Evolutionary conservation across 345 rosid genomes (phyloP).

Genomic region (Citropsis articulata): DNA sequence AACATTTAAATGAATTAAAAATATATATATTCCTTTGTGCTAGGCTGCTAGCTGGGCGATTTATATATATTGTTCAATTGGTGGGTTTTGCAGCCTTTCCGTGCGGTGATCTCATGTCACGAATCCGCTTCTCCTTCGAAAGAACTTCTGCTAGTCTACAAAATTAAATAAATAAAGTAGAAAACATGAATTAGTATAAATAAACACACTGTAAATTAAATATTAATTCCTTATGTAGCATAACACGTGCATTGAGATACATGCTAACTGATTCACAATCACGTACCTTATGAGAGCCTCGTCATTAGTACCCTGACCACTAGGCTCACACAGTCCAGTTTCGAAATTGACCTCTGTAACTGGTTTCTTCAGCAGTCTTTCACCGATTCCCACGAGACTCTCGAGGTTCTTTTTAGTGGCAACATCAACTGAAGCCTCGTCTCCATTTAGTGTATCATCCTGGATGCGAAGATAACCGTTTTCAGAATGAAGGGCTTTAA

Average conservation of each 20-base stretch:
- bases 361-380: conserved; percentile 45
- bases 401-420: conserved; percentile 51
- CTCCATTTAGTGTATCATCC: conserved; percentile 47
- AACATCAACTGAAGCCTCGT: conserved; percentile 45
- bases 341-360: conserved; percentile 50
- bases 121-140: conserved; percentile 38
- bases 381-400: conserved; percentile 42
- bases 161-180: neutral
- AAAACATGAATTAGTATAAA: neutral
- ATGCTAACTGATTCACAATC: no score
- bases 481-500: conserved; percentile 36
- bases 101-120: conserved; percentile 34
- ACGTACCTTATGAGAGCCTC: conserved; percentile 42
- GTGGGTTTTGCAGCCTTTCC: neutral
- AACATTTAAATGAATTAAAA: no score
- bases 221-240: no score
- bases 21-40: no score
- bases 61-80: neutral
- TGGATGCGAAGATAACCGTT: conserved; percentile 48
- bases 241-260: no score
- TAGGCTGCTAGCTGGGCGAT: no score
- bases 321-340: conserved; percentile 31
- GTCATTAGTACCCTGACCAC: conserved; percentile 32
- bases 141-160: conserved; percentile 42
- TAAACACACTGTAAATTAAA: no score